phyloP scores from a whole-genome alignment of 2,329 filamentous ascomycete species.

The Fusarium subtropicale region DNA sequence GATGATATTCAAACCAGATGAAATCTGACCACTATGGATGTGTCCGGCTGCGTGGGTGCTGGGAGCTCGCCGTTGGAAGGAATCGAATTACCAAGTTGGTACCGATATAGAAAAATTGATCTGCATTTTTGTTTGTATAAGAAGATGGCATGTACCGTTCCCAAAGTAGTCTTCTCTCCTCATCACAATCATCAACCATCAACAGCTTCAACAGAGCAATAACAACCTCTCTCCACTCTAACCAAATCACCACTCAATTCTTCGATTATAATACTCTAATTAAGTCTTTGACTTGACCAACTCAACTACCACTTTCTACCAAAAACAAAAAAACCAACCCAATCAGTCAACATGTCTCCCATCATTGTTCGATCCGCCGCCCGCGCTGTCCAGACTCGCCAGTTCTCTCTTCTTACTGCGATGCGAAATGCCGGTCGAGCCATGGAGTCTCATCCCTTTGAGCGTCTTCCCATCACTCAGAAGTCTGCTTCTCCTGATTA shows the following conservation, averaged over 20 bases:
- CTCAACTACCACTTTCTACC: conserved; percentile 12
- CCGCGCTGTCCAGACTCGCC: conserved; percentile 49
- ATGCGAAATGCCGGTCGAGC: conserved; percentile 51
- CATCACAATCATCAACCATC: conserved; percentile 39
- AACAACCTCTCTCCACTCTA: conserved; percentile 44
- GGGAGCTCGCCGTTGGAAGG: conserved; percentile 44
- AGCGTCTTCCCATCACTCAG: conserved; percentile 48
- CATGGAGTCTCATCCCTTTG: conserved; percentile 54
- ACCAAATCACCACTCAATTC: conserved; percentile 36
- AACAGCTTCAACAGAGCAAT: conserved; percentile 36
- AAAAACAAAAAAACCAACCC: conserved; percentile 11
- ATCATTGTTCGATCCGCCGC: conserved; percentile 47
- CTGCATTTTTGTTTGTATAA: conserved; percentile 43
- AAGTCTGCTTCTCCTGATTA: conserved; percentile 50
- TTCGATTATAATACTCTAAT: not conserved
- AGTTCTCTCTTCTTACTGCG: conserved; percentile 51
- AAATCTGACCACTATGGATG: conserved; percentile 48
- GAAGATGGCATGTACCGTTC: conserved; percentile 36
- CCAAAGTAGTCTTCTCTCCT: conserved; percentile 29
- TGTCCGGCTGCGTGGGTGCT: conserved; percentile 36
- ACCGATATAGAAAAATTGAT: conserved; percentile 14
- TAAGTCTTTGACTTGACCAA: conserved; percentile 27
- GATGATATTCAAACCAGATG: conserved; percentile 42
- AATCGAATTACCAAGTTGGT: conserved; percentile 31
- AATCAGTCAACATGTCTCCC: conserved; percentile 46